phyloP scores from a whole-genome alignment of 1,284 basidiomycete species.

The Trametes pubescens region DNA sequence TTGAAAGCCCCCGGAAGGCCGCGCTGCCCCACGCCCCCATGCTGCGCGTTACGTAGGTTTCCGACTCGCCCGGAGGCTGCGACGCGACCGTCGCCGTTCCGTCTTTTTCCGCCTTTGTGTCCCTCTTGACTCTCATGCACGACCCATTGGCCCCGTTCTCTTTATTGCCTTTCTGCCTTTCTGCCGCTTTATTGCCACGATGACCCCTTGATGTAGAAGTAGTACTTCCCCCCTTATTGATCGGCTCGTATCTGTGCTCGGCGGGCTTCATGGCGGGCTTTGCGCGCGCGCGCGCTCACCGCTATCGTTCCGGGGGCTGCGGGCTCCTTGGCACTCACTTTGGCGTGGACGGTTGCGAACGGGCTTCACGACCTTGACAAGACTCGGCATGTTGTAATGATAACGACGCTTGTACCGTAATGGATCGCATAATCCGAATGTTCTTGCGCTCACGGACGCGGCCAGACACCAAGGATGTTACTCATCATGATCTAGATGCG shows the following conservation, averaged over 20 bases:
- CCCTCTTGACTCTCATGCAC: conserved; percentile 23
- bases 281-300: conserved; percentile 34
- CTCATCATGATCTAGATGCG: too few relatives aligned
- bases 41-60: conserved; percentile 19
- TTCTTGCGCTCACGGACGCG: conserved; percentile 8
- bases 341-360: conserved; percentile 24
- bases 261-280: background rate
- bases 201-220: conserved; percentile 40
- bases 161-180: conserved; percentile 28
- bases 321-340: background rate
- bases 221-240: conserved; percentile 42
- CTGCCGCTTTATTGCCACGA: conserved; percentile 26
- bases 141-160: conserved; percentile 11
- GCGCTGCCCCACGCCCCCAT: conserved; percentile 18
- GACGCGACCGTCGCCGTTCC: conserved; percentile 10
- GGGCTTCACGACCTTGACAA: conserved; percentile 16
- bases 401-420: conserved; percentile 35
- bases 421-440: conserved; percentile 30
- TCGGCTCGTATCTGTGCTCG: conserved; percentile 27
- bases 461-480: too few relatives aligned
- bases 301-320: conserved; percentile 25
- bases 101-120: conserved; percentile 7
- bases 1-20: conserved; percentile 19
- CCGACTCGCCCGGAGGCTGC: conserved; percentile 3
- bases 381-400: conserved; percentile 35